These are phyloP conservation scores for Capsella bursapastoris DNA, from an alignment of 345 rosid species.

Conservation along the genomic window DNA sequence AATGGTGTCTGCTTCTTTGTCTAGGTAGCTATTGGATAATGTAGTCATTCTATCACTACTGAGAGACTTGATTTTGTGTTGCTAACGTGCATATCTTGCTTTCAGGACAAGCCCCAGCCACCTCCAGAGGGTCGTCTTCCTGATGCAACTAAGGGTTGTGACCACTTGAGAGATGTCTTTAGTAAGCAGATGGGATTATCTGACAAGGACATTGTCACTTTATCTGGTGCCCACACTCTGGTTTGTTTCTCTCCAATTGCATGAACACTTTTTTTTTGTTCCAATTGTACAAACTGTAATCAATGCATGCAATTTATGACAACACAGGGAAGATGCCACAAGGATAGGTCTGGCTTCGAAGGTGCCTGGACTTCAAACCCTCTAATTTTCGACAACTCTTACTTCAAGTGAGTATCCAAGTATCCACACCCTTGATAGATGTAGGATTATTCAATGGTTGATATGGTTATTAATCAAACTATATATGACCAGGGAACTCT, in stretches of 20 bases:
- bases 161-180: conserved; percentile 84
- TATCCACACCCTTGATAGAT: neutral
- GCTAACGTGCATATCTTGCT: neutral
- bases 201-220: conserved; percentile 88
- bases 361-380: conserved; percentile 95
- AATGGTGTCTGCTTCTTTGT: neutral
- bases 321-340: conserved; percentile 89
- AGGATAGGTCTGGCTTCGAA: conserved; percentile 96
- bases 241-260: conserved; percentile 47
- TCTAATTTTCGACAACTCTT: conserved; percentile 86
- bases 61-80: conserved; percentile 7
- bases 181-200: conserved; percentile 76
- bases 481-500: conserved; percentile 62
- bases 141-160: conserved; percentile 85
- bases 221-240: conserved; percentile 97
- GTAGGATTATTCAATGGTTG: conserved; percentile 1
- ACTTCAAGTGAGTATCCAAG: conserved; percentile 68
- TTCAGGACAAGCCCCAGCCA: conserved; percentile 88
- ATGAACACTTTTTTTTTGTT: neutral
- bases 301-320: conserved; percentile 7
- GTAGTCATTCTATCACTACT: neutral
- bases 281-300: neutral
- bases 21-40: neutral
- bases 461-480: neutral
- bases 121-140: conserved; percentile 99